Base-by-base conservation (phyloP, 164 flowering plant genomes). In the Berberis vulgaris region DNA sequence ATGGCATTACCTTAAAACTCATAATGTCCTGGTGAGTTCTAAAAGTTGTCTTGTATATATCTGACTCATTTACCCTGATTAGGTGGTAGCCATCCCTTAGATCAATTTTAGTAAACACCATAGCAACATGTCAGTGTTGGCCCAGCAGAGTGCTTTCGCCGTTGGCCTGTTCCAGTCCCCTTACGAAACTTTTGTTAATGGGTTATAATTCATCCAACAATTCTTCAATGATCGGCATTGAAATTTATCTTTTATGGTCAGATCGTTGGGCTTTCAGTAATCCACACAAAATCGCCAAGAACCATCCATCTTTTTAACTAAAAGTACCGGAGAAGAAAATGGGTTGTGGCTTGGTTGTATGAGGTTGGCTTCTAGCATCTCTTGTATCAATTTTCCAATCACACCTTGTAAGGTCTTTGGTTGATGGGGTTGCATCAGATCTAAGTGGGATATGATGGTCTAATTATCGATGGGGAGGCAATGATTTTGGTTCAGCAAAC, bases 161-260 rank as follows among this genome's bases (percentile, higher is more conserved):
- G n/a, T n/a, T n/a, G n/a, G n/a, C n/a, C n/a, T n/a, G n/a, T n/a
- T n/a, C n/a, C n/a, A n/a, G n/a, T n/a, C n/a, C n/a, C n/a, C n/a
- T n/a, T n/a, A n/a, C n/a, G n/a, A n/a, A n/a, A n/a, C n/a, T n/a
- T n/a, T n/a, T n/a, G n/a, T n/a, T n/a, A n/a, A n/a, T n/a, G n/a
- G n/a, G n/a, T n/a, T n/a, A n/a, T n/a, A 60, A 60, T 11, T 46
- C 38, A 45, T 60, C 52, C n/a, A 60, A 38, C 52, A 60, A 60
- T 4, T 60, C 52, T 6, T 60, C 41, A 11, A 46, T 60, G 2
- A n/a, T 45, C 2, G 63, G 53, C 7, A 60, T 7, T 3, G 63
- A 38, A 43, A 60, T 52, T 60, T 60, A 13, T 60, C 46, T 38
- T 60, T 45, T 11, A 60, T 45, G 6, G 52, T 44, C 13, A 45